These are phyloP conservation scores for Murraya koenigii DNA, from an alignment of 345 rosid genomes.

Conservation along the genomic window DNA sequence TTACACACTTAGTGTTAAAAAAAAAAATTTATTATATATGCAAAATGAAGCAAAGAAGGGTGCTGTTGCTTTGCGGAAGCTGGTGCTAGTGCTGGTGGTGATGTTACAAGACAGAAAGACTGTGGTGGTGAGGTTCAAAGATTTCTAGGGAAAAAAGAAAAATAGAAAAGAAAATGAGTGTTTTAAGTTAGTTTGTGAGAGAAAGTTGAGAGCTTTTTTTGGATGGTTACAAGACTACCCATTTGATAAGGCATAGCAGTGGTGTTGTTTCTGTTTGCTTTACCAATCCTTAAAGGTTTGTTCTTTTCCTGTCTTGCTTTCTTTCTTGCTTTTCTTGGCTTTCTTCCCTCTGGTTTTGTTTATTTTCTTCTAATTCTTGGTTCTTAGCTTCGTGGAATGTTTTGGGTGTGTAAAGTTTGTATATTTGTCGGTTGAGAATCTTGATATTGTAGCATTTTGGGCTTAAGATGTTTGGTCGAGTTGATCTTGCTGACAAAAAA, in stretches of 20 bases:
- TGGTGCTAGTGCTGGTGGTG: background rate
- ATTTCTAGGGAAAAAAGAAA: background rate
- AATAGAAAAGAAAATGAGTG: background rate
- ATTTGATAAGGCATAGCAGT: background rate
- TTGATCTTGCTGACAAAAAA: background rate
- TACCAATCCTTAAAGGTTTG: constrained; percentile 17
- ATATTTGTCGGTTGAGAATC: background rate
- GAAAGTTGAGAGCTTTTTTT: background rate
- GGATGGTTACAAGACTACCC: constrained; percentile 9
- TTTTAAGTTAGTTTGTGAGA: background rate
- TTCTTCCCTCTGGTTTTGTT: constrained; percentile 1
- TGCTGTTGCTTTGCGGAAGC: background rate
- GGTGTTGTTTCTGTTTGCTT: constrained; percentile 9
- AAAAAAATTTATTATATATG: no score
- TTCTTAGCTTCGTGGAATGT: background rate
- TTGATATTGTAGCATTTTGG: constrained; percentile 10
- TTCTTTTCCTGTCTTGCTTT: background rate
- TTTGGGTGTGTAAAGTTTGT: constrained; percentile 2
- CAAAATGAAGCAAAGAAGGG: background rate
- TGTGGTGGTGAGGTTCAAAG: background rate
- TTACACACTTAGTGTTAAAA: no score
- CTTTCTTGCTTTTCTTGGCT: constrained; percentile 1
- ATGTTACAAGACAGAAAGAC: background rate
- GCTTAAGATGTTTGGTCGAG: constrained; percentile 7
- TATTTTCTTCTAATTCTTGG: background rate